Conservation (phyloP, 2,329 filamentous ascomycete species). For the Xylariaceae sp. region DNA sequence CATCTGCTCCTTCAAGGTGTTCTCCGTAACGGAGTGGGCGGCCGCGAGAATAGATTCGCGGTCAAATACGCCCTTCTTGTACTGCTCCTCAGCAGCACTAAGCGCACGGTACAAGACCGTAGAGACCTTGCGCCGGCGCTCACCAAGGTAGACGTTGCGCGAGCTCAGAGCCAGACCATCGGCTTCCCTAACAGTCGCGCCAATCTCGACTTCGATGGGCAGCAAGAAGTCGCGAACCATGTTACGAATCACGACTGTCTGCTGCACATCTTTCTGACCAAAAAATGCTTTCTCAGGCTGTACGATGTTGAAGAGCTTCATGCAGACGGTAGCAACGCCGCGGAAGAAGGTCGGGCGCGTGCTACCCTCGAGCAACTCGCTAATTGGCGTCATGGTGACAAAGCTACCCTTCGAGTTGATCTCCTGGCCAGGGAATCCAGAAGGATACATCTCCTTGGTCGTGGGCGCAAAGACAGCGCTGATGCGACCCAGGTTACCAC, state of each 20-base stretch:
- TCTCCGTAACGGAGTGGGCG: constrained; percentile 56
- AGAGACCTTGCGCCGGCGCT: constrained; percentile 64
- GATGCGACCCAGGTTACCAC: constrained; percentile 60
- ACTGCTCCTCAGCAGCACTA: constrained; percentile 62
- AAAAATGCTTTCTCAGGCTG: constrained; percentile 79
- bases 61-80: constrained; percentile 47
- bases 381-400: constrained; percentile 82
- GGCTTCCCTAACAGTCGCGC: constrained; percentile 66
- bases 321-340: constrained; percentile 92
- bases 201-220: constrained; percentile 66
- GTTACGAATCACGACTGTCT: constrained; percentile 81
- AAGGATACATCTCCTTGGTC: constrained; percentile 82
- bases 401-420: constrained; percentile 78
- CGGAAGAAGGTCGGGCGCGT: constrained; percentile 92
- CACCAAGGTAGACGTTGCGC: constrained; percentile 86
- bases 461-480: constrained; percentile 82
- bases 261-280: constrained; percentile 96
- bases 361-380: constrained; percentile 73
- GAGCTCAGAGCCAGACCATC: constrained; percentile 90
- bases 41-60: constrained; percentile 66
- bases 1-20: constrained; percentile 56
- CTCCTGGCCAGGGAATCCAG: constrained; percentile 66
- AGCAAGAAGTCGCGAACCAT: constrained; percentile 87
- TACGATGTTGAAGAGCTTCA: constrained; percentile 85
- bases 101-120: constrained; percentile 68